phyloP scores from a whole-genome alignment of 805 yeast species.

The Komagataella kurtzmanii region DNA sequence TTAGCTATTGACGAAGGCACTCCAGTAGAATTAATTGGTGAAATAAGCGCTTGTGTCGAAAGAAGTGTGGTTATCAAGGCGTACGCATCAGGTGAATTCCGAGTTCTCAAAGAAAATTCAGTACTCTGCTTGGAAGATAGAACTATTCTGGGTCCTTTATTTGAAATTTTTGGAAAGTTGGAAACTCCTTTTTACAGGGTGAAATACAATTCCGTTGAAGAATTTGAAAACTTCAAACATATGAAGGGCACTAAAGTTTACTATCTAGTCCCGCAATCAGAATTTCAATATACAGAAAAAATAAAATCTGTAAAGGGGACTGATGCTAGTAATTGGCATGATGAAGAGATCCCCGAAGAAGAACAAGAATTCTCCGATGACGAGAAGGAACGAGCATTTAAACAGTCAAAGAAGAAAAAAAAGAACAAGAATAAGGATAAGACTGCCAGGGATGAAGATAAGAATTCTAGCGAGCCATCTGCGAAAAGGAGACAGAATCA shows the following conservation, averaged over 20 bases:
- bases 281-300: slow-evolving; percentile 64
- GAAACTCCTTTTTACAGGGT: slow-evolving; percentile 74
- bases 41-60: slow-evolving; percentile 55
- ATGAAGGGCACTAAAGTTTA: slow-evolving; percentile 44
- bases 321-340: slow-evolving; percentile 91
- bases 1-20: slow-evolving; percentile 45
- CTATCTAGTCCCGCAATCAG: slow-evolving; percentile 72
- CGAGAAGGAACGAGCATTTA: slow-evolving; percentile 69
- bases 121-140: slow-evolving; percentile 67
- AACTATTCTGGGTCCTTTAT: slow-evolving; percentile 58
- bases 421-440: slow-evolving; percentile 24
- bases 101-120: slow-evolving; percentile 71
- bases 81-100: slow-evolving; percentile 64
- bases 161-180: slow-evolving; percentile 84
- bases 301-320: slow-evolving; percentile 68
- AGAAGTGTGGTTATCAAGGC: slow-evolving; percentile 63
- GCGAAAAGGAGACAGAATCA: background rate
- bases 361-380: slow-evolving; percentile 96
- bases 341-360: slow-evolving; percentile 85
- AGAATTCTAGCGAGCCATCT: background rate
- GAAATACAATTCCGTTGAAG: slow-evolving; percentile 40
- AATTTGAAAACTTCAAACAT: slow-evolving; percentile 29
- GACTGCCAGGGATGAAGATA: slow-evolving; percentile 1
- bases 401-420: slow-evolving; percentile 48
- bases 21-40: slow-evolving; percentile 63